Evolutionary conservation across 1,139 yeast species (phyloP).

Genomic region (Sugiyamaella castrensis): DNA sequence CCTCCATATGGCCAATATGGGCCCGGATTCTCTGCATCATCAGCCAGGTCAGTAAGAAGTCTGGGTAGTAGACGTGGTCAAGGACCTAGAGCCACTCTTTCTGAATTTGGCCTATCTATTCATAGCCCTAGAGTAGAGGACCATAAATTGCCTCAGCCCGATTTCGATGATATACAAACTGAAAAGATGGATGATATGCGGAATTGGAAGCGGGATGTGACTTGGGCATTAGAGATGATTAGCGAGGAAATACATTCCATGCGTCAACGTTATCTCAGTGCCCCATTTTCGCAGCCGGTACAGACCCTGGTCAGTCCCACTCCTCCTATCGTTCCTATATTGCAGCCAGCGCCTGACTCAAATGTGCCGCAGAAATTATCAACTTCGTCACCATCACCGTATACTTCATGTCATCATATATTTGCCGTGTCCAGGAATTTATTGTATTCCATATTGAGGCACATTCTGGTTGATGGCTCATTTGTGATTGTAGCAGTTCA

Average conservation of each 20-base stretch:
- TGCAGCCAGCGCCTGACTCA: background rate
- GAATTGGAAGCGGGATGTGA: constrained; percentile 33
- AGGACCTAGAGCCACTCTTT: constrained; percentile 11
- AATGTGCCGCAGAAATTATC: background rate
- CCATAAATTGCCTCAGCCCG: background rate
- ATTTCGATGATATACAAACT: constrained; percentile 5
- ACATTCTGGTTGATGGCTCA: constrained; percentile 10
- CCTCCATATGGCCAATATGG: constrained; percentile 14
- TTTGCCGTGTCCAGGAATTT: background rate
- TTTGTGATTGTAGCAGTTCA: constrained; percentile 4
- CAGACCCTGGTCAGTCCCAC: background rate
- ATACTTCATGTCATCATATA: background rate
- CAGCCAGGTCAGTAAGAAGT: constrained; percentile 12
- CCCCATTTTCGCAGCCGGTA: constrained; percentile 9
- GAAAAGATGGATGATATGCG: constrained; percentile 20
- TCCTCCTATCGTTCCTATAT: background rate
- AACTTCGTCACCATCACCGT: background rate
- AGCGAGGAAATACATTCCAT: constrained; percentile 32
- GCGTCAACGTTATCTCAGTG: constrained; percentile 22
- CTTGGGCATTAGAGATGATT: constrained; percentile 34
- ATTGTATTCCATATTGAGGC: constrained; percentile 6
- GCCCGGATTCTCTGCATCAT: constrained; percentile 1
- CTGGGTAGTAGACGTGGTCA: constrained; percentile 10
- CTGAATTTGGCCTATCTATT: constrained; percentile 16
- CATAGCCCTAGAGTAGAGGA: constrained; percentile 2